A percentile compares a stretch with the other conserved stretches of the same genome.
Conservation (phyloP, 495 filamentous ascomycete genomes). For the Neurospora sp. region DNA sequence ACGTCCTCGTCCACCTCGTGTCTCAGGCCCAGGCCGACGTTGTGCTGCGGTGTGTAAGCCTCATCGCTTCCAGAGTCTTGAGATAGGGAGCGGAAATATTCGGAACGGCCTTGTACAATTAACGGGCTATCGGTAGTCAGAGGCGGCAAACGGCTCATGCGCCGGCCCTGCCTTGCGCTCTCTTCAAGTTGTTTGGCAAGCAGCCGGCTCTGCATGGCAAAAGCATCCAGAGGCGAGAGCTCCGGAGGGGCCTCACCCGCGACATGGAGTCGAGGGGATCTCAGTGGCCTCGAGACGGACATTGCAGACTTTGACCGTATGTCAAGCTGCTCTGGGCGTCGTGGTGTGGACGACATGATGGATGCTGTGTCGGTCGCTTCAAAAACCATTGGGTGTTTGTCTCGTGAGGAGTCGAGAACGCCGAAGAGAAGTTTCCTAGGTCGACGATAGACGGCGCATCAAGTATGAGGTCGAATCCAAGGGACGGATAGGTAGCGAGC, state of each 20-base stretch:
- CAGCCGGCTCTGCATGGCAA: slow-evolving; percentile 77
- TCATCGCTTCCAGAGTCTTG: slow-evolving; percentile 32
- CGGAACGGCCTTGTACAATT: slow-evolving; percentile 58
- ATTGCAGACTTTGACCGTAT: slow-evolving; percentile 53
- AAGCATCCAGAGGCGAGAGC: slow-evolving; percentile 88
- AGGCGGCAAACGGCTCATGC: slow-evolving; percentile 78
- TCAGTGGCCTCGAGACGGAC: slow-evolving; percentile 44
- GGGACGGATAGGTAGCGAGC: slow-evolving; percentile 1
- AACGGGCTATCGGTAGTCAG: slow-evolving; percentile 62
- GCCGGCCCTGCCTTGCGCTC: slow-evolving; percentile 53
- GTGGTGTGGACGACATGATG: slow-evolving; percentile 35
- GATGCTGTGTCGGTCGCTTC: neutral
- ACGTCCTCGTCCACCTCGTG: slow-evolving; percentile 50
- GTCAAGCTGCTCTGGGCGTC: slow-evolving; percentile 50
- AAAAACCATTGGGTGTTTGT: slow-evolving; percentile 1
- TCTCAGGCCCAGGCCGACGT: slow-evolving; percentile 35
- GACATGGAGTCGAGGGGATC: slow-evolving; percentile 64
- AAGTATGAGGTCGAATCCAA: slow-evolving; percentile 26
- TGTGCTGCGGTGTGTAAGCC: slow-evolving; percentile 19
- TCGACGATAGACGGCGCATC: slow-evolving; percentile 15
- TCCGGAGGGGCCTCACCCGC: slow-evolving; percentile 85
- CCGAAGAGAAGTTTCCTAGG: neutral
- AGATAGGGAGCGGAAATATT: slow-evolving; percentile 58
- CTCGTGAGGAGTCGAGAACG: neutral
- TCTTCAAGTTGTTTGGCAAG: slow-evolving; percentile 82